Base-by-base conservation (phyloP, 2,329 filamentous ascomycete species). In the Penicillium sp. region DNA sequence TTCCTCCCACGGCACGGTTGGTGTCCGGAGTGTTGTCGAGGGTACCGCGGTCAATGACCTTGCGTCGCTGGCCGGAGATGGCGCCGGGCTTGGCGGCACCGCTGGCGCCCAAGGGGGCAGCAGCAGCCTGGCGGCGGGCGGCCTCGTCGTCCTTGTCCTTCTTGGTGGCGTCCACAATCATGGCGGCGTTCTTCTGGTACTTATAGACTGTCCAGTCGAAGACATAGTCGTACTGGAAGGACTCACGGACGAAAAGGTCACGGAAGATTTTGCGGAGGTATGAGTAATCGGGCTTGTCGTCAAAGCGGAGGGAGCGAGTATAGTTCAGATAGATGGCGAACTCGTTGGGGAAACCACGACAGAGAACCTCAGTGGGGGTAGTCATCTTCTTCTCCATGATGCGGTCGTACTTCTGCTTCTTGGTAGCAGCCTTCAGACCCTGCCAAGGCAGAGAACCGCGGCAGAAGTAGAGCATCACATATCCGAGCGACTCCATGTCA, bases 381-480 rank as follows among this genome's bases (percentile, higher is more conserved):
- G 94, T 99, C 94, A 97, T 97, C 90, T 99, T 99, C 87, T 99
- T 99, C 84, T 99, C 94, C 93, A 97, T 97, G 79, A 99, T 99
- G 62, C 93, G 86, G 79, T 99, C 94, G 73, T 99, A 97, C 82
- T 99, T 99, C 81, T 97, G 93, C 87, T 96, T 96, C 86, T 96
- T 96, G 63, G 92, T 96, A 65, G 93, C 93, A 79, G 93, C 93
- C 85, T 96, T 96, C 50, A 96, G 83, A 52, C 94, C 94, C 81
- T 99, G 94, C 94, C 94, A 99, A 57, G 94, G 94, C 52, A 99
- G 90, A 60, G 92, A 96, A 59, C 94, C 94, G 76, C 94, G 93
- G 83, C 93, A 97, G 81, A 99, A 99, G 84, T 99, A 99, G 59
- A 99, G 88, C 92, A 99, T 97, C 70, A 99, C 94, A 67, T 99